These are phyloP conservation scores for Zygotorulaspora danielsina DNA, from an alignment of 805 yeast species.

Conservation along the genomic window DNA sequence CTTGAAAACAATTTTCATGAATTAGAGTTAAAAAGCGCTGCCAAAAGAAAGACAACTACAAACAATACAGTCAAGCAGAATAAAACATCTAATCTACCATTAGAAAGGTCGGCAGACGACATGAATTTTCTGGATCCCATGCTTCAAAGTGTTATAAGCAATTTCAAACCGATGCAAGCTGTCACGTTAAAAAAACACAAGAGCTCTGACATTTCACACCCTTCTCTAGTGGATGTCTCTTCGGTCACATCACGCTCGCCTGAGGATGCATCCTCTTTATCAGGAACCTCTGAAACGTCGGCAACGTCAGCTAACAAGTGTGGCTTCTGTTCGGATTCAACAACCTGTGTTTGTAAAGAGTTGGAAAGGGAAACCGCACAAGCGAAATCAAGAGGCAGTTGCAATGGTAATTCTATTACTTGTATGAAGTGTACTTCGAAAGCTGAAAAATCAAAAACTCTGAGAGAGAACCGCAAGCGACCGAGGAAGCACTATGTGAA, in stretches of 20 bases:
- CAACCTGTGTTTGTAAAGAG: conserved; percentile 90
- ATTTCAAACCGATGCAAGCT: conserved; percentile 59
- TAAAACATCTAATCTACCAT: background rate
- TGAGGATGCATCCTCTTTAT: background rate
- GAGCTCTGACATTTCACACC: background rate
- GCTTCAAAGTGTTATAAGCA: conserved; percentile 37
- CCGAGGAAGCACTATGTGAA: background rate
- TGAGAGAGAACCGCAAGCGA: background rate
- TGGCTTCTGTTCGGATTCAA: conserved; percentile 89
- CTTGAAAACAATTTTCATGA: conserved; percentile 10
- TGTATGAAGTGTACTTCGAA: conserved; percentile 43
- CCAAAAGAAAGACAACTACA: background rate
- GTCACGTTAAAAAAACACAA: conserved; percentile 36
- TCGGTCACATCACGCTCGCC: background rate
- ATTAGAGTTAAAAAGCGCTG: background rate
- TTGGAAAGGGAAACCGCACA: conserved; percentile 43
- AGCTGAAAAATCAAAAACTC: background rate
- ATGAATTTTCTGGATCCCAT: conserved; percentile 39
- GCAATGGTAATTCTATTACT: conserved; percentile 29
- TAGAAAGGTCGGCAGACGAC: background rate
- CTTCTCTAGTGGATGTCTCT: background rate
- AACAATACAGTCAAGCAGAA: background rate
- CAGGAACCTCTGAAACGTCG: background rate
- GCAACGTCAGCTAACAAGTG: conserved; percentile 39
- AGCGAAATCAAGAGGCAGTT: conserved; percentile 19